These are phyloP conservation scores for Aspergillus fijiensis DNA, from an alignment of 2,329 filamentous ascomycete species.

Conservation along the genomic window DNA sequence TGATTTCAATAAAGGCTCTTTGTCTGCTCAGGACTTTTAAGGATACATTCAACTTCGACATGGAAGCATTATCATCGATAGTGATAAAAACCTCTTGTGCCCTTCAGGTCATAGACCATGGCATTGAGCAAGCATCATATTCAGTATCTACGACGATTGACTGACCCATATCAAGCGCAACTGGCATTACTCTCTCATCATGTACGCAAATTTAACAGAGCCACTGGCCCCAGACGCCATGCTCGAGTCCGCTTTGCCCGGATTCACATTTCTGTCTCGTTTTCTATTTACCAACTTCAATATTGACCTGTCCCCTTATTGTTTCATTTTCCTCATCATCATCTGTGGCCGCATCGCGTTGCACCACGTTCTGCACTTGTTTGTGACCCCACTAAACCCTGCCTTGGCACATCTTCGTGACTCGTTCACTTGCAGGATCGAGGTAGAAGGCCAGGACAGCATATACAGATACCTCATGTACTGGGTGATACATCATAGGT, in stretches of 20 bases:
- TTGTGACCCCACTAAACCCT: not conserved
- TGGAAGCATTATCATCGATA: not conserved
- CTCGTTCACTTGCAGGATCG: not conserved
- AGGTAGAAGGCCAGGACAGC: not conserved
- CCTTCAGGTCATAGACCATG: not conserved
- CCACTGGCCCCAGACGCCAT: constrained; percentile 19
- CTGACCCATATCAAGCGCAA: not conserved
- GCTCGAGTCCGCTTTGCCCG: constrained; percentile 50
- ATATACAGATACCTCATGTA: not conserved
- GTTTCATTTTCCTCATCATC: constrained; percentile 42
- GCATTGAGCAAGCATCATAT: not conserved
- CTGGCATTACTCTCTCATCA: not conserved
- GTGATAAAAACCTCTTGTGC: not conserved
- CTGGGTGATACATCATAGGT: not conserved
- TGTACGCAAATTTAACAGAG: not conserved
- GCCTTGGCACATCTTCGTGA: not conserved
- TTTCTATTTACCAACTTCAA: constrained; percentile 42
- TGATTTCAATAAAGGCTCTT: not conserved
- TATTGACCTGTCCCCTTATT: constrained; percentile 48
- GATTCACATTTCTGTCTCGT: constrained; percentile 48
- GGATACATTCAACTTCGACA: not conserved
- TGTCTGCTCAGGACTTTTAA: not conserved
- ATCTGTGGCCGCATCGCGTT: constrained; percentile 28
- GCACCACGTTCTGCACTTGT: not conserved
- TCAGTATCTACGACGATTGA: not conserved